Evolutionary conservation across 257 asterid genomes (phyloP), one percentile per base, ranked within the genome.

Genomic region (Anisodus tanguticus): DNA sequence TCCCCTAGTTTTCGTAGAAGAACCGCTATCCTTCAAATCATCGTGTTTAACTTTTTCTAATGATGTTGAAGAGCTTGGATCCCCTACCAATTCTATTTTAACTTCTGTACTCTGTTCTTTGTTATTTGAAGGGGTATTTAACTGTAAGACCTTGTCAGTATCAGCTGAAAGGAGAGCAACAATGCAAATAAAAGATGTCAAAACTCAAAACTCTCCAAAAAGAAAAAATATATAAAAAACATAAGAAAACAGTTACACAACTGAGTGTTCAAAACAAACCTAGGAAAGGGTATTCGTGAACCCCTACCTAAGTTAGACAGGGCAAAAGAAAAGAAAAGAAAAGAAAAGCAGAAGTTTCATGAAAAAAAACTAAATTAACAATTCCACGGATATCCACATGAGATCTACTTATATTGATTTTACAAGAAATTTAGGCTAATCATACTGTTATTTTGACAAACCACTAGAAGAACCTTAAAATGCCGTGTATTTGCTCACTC

Each of bases 41-140:
- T 81, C 66, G 82, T 79, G 84, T 85, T 83, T 85, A 54, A 82
- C 88, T 90, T 85, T 84, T 85, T 92, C 86, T 43, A 86, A 84
- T 77, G 95, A 88, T 81, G 87, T 85, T 63, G 93, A 79, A 82
- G 91, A 86, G 83, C 86, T 83, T 69, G 87, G 91, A 68, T 84
- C 86, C 83, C 76, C 85, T 85, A 90, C 86, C 82, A 85, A 69
- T 64, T 87, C 90, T 67, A 84, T 77, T 84, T 86, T 89, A 64
- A 89, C 86, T 39, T 83, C 87, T 83, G 85, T 80, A 79, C 31
- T 85, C 83, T 39, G 85, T 83, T 85, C 91, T 76, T 84, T 83
- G 60, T 54, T 86, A 81, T 87, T 86, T 41, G 90, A 58, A 17
- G 85, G 53, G 35, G 77, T 85, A 87, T 90, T 90, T 86, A 85